phyloP scores from a whole-genome alignment of 345 rosid genomes.

The Excoecaria cochinchinensis region DNA sequence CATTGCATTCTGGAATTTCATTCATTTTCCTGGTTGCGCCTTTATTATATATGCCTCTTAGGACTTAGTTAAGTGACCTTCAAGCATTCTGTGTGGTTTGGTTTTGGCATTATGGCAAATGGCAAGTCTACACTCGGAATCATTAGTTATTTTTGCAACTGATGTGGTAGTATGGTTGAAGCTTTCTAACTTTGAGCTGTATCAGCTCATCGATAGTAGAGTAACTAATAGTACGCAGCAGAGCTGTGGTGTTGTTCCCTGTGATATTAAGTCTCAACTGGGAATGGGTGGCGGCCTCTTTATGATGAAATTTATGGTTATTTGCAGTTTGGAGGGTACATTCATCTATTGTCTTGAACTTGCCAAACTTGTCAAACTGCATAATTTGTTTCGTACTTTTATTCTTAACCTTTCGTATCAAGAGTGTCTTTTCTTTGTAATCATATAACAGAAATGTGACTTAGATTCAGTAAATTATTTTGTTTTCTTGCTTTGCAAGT shows the following conservation, averaged over 20 bases:
- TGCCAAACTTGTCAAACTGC: too few species aligned
- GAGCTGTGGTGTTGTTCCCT: neutral
- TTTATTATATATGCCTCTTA: neutral
- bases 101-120: neutral
- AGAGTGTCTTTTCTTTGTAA: too few species aligned
- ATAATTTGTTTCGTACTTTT: too few species aligned
- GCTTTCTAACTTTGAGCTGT: neutral
- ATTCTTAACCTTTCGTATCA: too few species aligned
- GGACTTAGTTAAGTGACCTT: neutral
- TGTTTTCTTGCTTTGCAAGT: too few species aligned
- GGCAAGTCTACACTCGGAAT: neutral
- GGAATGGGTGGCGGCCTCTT: neutral
- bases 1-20: neutral
- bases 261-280: neutral
- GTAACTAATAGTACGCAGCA: neutral
- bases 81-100: neutral
- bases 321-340: neutral
- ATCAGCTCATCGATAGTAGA: neutral
- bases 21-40: neutral
- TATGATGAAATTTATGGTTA: neutral
- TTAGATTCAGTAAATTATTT: too few species aligned
- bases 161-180: neutral
- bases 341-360: too few species aligned
- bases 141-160: neutral
- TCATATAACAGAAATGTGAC: too few species aligned